Base-by-base conservation (phyloP, 2,329 filamentous ascomycete genomes). In the Tolypocladium capitatum region DNA sequence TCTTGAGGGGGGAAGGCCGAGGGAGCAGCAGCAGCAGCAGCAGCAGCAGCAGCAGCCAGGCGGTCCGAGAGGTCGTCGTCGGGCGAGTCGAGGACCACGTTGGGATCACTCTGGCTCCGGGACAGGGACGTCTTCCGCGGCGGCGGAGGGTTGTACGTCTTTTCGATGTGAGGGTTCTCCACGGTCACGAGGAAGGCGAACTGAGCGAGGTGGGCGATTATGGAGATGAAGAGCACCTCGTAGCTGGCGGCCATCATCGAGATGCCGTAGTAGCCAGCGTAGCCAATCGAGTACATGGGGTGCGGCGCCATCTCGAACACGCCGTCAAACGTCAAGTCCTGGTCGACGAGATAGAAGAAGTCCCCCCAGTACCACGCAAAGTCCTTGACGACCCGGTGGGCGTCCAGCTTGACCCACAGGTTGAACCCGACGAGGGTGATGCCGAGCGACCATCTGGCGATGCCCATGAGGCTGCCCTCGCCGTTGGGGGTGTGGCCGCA, bases 321-420 rank as follows among this genome's bases (percentile, higher is more conserved):
- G 48, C 92, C 92, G 62, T 98, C 92, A 65, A 98, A 98, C 45
- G 90, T 97, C 63, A 98, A 74, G 62, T 95, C 88, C 69, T 97
- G 90, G 67, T 98, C 92, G 64, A 98, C 87, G 60, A 98, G 82
- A 68, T 89, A 98, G 74, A 97, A 98, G 69, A 97, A 97, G 67
- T 98, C 92, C 52, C 92, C 92, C 92, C 92, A 98, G 68, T 97
- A 98, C 92, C 92, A 98, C 28, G 92, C 92, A 69, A 90, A 98
- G 68, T 98, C 92, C 68, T 97, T 97, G 62, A 98, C 92, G 45
- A 98, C 92, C 51, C 92, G 80, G 66, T 98, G 92, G 20, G 92
- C 92, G 67, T 98, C 92, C 52, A 98, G 75, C 69, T 98, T 98
- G 53, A 98, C 92, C 90, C 92, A 97, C 21, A 97, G 75, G 65